phyloP scores from a whole-genome alignment of 2,329 filamentous ascomycete genomes.

The Fusarium avenaceum region DNA sequence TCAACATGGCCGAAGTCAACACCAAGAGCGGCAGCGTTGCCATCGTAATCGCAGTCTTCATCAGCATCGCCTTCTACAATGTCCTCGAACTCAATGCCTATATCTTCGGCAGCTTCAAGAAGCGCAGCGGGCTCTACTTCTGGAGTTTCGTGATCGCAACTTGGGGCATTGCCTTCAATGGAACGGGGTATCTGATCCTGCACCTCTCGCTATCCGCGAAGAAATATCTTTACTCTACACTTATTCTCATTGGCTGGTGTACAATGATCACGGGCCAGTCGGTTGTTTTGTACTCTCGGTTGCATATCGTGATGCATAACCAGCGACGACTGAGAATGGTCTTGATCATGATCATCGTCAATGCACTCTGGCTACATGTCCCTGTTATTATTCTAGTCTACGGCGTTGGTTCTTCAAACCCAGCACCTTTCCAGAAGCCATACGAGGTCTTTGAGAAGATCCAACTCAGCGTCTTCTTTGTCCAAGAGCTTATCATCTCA shows the following conservation, averaged over 20 bases:
- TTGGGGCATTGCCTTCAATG: constrained; percentile 52
- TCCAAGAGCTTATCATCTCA: constrained; percentile 68
- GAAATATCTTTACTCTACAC: constrained; percentile 43
- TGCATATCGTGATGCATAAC: constrained; percentile 70
- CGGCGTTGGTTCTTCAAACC: constrained; percentile 58
- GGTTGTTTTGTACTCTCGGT: constrained; percentile 71
- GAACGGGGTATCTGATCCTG: constrained; percentile 62
- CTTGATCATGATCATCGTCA: constrained; percentile 69
- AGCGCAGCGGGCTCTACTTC: constrained; percentile 53
- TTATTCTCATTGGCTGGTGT: constrained; percentile 53
- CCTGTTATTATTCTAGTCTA: constrained; percentile 69
- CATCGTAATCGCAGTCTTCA: constrained; percentile 42
- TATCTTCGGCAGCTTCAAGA: constrained; percentile 53
- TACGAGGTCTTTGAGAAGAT: constrained; percentile 66
- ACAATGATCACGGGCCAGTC: constrained; percentile 72
- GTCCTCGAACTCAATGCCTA: constrained; percentile 52
- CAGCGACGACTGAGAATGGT: constrained; percentile 62
- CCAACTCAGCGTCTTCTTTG: constrained; percentile 67
- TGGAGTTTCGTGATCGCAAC: constrained; percentile 55
- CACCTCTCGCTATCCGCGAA: constrained; percentile 33
- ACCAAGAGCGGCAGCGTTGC: constrained; percentile 37
- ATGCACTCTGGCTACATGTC: constrained; percentile 66
- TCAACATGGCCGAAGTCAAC: constrained; percentile 16
- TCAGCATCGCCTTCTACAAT: constrained; percentile 51
- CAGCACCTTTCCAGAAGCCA: constrained; percentile 36